Percentiles rank a stretch among this genome's conserved stretches.
phyloP scores from a whole-genome alignment of 2,329 filamentous ascomycete genomes.

The Fusarium transvaalense region DNA sequence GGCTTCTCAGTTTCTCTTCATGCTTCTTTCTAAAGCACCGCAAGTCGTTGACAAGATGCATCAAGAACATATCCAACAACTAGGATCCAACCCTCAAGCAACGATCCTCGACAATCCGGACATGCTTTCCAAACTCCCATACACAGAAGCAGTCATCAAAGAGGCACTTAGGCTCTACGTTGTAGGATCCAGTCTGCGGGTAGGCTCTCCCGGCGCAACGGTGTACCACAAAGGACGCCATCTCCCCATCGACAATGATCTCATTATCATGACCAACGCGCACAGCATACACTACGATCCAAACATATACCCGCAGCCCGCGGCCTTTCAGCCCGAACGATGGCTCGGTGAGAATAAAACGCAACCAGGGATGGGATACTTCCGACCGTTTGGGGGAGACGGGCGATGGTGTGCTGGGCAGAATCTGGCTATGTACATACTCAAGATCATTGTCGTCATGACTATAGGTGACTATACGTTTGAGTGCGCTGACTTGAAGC shows the following conservation, averaged over 20 bases:
- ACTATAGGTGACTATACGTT: constrained; percentile 45
- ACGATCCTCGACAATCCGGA: constrained; percentile 12
- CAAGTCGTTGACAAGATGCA: constrained; percentile 8
- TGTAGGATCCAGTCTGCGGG: constrained; percentile 11
- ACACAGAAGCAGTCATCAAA: constrained; percentile 30
- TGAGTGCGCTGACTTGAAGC: constrained; percentile 34
- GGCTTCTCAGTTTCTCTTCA: constrained; percentile 7
- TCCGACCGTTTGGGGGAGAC: constrained; percentile 55
- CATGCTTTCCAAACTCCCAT: constrained; percentile 5
- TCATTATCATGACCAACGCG: constrained; percentile 2
- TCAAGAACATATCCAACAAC: constrained; percentile 16
- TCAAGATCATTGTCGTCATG: constrained; percentile 49
- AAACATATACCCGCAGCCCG: background rate
- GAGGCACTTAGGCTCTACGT: constrained; percentile 21
- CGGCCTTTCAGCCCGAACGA: constrained; percentile 17
- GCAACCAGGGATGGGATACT: constrained; percentile 5
- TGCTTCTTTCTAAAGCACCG: constrained; percentile 21
- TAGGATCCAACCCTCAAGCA: background rate
- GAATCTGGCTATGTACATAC: constrained; percentile 53
- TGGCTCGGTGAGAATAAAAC: constrained; percentile 23
- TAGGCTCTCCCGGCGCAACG: background rate
- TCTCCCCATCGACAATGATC: constrained; percentile 15
- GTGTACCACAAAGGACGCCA: constrained; percentile 3
- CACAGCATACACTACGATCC: constrained; percentile 28
- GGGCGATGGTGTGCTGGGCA: constrained; percentile 55